Percentiles rank a stretch among this genome's conserved stretches.
phyloP scores from a whole-genome alignment of 2,329 filamentous ascomycete genomes.

The Colletotrichum camelliae region DNA sequence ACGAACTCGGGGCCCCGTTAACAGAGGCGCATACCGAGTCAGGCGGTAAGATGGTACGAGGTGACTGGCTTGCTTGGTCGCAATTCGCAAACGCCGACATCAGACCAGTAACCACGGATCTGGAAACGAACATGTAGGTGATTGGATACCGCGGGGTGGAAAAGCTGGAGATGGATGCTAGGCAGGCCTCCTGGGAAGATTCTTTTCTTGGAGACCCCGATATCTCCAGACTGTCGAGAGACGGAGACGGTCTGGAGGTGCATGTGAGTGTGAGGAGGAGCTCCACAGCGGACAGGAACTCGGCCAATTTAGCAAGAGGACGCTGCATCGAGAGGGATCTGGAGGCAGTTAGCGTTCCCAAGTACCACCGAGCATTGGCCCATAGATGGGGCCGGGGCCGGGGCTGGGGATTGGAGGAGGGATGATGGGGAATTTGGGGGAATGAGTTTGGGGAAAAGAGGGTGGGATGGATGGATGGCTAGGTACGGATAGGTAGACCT shows the following conservation, averaged over 20 bases:
- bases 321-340: slow-evolving; percentile 12
- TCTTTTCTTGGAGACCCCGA: slow-evolving; percentile 6
- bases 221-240: not conserved
- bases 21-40: slow-evolving; percentile 4
- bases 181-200: not conserved
- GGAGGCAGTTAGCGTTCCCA: slow-evolving; percentile 21
- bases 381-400: slow-evolving; percentile 24
- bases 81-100: not conserved
- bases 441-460: not conserved
- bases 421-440: slow-evolving; percentile 18
- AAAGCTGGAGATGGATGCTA: slow-evolving; percentile 4
- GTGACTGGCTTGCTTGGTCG: not conserved
- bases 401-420: slow-evolving; percentile 15
- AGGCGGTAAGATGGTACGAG: slow-evolving; percentile 1
- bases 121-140: not conserved
- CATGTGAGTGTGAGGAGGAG: not conserved
- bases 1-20: not conserved
- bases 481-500: too few relatives aligned
- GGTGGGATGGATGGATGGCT: slow-evolving; percentile 7
- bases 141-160: slow-evolving; percentile 2
- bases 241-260: not conserved
- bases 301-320: slow-evolving; percentile 22
- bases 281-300: slow-evolving; percentile 18
- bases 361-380: slow-evolving; percentile 34
- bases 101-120: slow-evolving; percentile 9